Evolutionary conservation across 257 asterid genomes (phyloP).

Genomic region (Solanum gracilifrons): DNA sequence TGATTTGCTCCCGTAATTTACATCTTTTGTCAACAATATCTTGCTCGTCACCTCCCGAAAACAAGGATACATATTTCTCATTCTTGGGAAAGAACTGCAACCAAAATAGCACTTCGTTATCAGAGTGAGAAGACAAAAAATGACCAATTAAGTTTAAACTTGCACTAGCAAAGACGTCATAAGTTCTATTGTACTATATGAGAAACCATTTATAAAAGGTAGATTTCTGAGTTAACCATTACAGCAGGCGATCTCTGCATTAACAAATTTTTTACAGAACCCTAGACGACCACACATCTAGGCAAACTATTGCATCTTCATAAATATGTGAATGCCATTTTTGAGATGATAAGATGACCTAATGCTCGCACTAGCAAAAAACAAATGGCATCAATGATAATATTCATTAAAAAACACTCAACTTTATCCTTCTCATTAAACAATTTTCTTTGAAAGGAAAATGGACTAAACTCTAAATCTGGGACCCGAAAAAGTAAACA

Average conservation of each 20-base stretch:
- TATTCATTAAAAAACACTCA: not conserved
- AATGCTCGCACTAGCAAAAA: not conserved
- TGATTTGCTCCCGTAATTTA: slow-evolving; percentile 55
- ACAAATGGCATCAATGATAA: not conserved
- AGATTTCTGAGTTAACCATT: not conserved
- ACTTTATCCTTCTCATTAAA: not conserved
- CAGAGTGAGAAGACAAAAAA: not conserved
- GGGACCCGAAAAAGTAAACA: not conserved
- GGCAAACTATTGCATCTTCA: not conserved
- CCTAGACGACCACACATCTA: not conserved
- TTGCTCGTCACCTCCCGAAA: slow-evolving; percentile 70
- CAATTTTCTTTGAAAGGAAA: not conserved
- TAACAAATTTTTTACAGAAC: not conserved
- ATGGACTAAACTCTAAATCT: not conserved
- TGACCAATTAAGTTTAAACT: not conserved
- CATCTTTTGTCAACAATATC: slow-evolving; percentile 66
- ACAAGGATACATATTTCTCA: slow-evolving; percentile 73
- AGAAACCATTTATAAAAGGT: not conserved
- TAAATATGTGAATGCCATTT: not conserved
- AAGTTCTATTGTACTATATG: not conserved
- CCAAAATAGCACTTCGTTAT: not conserved
- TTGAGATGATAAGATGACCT: not conserved
- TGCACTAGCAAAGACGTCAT: not conserved
- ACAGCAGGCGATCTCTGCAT: not conserved
- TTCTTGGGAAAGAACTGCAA: slow-evolving; percentile 93